Evolutionary conservation across 345 rosid species (phyloP).

Genomic region (Bruguiera gymnorhiza): DNA sequence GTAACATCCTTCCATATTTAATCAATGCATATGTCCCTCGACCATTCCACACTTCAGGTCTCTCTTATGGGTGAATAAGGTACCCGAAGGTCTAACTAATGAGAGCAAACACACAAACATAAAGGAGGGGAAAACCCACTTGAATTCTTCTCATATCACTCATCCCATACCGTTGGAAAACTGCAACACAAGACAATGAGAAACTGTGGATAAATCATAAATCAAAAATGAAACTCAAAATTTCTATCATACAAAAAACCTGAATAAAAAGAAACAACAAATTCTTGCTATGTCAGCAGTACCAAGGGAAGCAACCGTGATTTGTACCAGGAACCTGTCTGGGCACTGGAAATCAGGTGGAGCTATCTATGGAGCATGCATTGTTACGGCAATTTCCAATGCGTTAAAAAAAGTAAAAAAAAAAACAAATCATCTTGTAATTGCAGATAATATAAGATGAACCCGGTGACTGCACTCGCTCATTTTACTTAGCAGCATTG

Average conservation of each 20-base stretch:
- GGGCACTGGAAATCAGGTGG: slow-evolving; percentile 51
- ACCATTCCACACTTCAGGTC: not conserved
- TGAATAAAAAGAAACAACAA: no score
- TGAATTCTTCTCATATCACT: slow-evolving; percentile 19
- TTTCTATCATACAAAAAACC: no score
- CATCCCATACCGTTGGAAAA: no score
- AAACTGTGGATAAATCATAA: no score
- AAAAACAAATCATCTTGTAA: not conserved
- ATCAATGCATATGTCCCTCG: not conserved
- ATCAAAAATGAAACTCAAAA: no score
- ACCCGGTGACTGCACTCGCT: no score
- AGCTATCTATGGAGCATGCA: slow-evolving; percentile 49
- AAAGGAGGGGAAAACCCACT: slow-evolving; percentile 46
- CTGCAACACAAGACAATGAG: no score
- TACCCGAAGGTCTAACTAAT: slow-evolving; percentile 38
- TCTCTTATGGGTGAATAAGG: slow-evolving; percentile 25
- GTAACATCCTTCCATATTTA: not conserved
- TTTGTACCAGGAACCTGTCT: slow-evolving; percentile 59
- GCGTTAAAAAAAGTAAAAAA: not conserved
- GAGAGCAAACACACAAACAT: slow-evolving; percentile 37
- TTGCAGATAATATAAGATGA: no score
- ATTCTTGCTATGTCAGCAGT: no score
- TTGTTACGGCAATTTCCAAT: slow-evolving; percentile 35
- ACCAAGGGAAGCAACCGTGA: slow-evolving; percentile 40
- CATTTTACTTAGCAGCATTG: not conserved